These are phyloP conservation scores for Diaporthe citri DNA, from an alignment of 2,329 filamentous ascomycete genomes.

Conservation along the genomic window DNA sequence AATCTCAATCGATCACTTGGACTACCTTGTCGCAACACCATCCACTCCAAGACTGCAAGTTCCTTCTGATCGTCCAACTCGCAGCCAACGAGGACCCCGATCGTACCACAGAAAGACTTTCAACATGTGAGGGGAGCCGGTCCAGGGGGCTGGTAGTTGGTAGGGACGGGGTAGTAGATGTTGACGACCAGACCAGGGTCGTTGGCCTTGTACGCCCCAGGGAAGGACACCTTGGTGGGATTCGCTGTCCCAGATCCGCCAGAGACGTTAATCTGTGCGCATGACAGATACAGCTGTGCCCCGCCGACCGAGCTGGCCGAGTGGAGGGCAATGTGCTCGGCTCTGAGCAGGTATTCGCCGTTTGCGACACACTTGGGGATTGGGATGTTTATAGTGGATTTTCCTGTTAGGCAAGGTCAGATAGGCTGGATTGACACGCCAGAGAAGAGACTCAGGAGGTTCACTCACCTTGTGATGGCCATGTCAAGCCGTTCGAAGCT, in stretches of 20 bases:
- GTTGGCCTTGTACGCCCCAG: constrained; percentile 55
- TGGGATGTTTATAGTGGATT: constrained; percentile 52
- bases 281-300: constrained; percentile 61
- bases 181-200: constrained; percentile 56
- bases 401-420: constrained; percentile 41
- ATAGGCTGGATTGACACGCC: fast-evolving
- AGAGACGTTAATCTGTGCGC: constrained; percentile 56
- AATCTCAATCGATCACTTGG: background rate
- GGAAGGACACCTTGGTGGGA: constrained; percentile 55
- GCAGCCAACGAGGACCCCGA: background rate
- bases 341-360: constrained; percentile 63
- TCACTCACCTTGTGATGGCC: constrained; percentile 53
- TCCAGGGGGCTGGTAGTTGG: constrained; percentile 49
- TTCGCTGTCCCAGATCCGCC: constrained; percentile 55
- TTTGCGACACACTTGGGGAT: constrained; percentile 59
- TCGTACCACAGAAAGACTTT: background rate
- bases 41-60: background rate
- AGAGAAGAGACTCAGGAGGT: background rate
- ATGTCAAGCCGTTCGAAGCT: constrained; percentile 51
- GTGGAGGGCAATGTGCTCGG: constrained; percentile 63
- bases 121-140: constrained; percentile 41
- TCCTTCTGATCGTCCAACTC: too few relatives aligned
- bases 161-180: constrained; percentile 57
- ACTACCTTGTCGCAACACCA: background rate
- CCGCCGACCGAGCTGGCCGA: constrained; percentile 54